Base-by-base conservation (phyloP, 2,329 filamentous ascomycete genomes). In the Apiospora arundinis region DNA sequence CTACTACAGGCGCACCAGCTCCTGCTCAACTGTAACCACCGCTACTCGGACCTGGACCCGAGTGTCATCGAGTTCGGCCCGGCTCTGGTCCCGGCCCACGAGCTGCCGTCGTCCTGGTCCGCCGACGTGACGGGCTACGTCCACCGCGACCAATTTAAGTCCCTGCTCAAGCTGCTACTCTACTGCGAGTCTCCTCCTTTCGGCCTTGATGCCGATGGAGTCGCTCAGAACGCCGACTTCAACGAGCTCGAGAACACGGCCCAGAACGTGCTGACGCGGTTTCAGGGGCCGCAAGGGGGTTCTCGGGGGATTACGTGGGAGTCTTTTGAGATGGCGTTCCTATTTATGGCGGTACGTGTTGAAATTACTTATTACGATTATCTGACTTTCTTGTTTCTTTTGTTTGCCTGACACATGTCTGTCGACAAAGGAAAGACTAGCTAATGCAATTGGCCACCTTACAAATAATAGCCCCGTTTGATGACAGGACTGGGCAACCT, bases 21-120 rank as follows among this genome's bases (percentile, higher is more conserved):
- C 32, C 56, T 63, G 18, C 56, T 63, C 56, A 63, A 63, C 56
- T 63, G 56, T 28, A 63, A 63, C 56, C 56, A 63, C 28, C 56
- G 56, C 8, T 63, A 63, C 56, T 40, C 56, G 18, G 32, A 40
- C 56, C 28, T 4, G 8, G 32, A 14, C 56, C 56, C 56, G 32
- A 11, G 4, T 28, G 21, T 40, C 2, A 12, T 63, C 56, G 32
- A 63, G 56, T 63, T 40, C 56, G 56, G 56, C 32, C 56, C 56
- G 56, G 32, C 21, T 18, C 56, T 40, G 28, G 32, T 63, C 18
- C 18, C 56, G 4, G 56, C 56, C 18, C 56, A 63, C 56, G 56
- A 63, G 56, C 56, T 63, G 56, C 56, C 56, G 8, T 63, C 56
- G 56, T 40, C 56, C 8, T 32, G 56, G 32, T 40, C 56, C 56